These are phyloP conservation scores for Mariannaea elegans DNA, from an alignment of 2,329 filamentous ascomycete species.

Conservation along the genomic window DNA sequence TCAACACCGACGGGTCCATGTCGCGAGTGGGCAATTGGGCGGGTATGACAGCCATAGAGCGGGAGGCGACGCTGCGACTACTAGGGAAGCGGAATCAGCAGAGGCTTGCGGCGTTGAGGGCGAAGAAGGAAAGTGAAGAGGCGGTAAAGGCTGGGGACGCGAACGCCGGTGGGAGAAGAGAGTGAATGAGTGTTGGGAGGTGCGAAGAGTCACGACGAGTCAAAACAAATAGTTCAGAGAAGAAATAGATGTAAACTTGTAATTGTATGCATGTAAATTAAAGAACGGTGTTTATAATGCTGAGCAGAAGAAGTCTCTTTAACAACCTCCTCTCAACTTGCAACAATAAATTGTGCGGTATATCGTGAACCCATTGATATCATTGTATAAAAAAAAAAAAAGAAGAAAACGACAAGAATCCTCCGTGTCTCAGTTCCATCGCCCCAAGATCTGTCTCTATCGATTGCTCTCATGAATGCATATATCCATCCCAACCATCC, in stretches of 20 bases:
- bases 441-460: constrained; percentile 31
- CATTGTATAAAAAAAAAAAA: constrained; percentile 35
- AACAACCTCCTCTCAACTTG: constrained; percentile 12
- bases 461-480: constrained; percentile 25
- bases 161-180: neutral
- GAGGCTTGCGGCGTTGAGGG: constrained; percentile 62
- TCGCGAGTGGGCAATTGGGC: constrained; percentile 78
- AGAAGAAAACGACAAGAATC: constrained; percentile 29
- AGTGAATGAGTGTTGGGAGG: neutral
- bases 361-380: constrained; percentile 42
- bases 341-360: constrained; percentile 34
- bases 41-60: constrained; percentile 75
- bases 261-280: neutral
- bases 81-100: constrained; percentile 74
- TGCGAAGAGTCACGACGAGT: too few relatives aligned
- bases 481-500: constrained; percentile 28
- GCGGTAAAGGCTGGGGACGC: neutral
- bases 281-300: neutral
- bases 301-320: neutral
- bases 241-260: neutral
- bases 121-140: constrained; percentile 24
- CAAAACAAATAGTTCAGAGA: too few relatives aligned
- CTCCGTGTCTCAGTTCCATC: constrained; percentile 17
- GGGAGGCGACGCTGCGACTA: constrained; percentile 71
- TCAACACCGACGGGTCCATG: constrained; percentile 76